Evolutionary conservation across 2,329 filamentous ascomycete species (phyloP).

Genomic region (Arthrinium puccinioides): DNA sequence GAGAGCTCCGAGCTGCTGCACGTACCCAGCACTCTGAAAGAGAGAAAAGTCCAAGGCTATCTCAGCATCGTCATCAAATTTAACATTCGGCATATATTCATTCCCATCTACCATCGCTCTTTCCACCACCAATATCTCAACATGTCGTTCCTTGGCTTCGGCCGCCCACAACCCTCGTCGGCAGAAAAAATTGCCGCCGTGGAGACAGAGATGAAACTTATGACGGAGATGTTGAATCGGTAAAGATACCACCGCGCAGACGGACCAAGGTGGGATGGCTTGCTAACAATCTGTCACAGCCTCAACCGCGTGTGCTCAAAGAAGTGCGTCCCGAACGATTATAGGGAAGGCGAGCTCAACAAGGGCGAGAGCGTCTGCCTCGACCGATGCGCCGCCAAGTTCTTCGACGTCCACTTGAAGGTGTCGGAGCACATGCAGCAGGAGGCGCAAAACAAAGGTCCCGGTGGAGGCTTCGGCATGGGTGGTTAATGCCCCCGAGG

Average conservation of each 20-base stretch:
- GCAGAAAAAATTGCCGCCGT: slow-evolving; percentile 96
- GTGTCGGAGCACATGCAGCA: slow-evolving; percentile 94
- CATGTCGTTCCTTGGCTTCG: slow-evolving; percentile 70
- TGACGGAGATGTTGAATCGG: slow-evolving; percentile 98
- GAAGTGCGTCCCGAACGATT: slow-evolving; percentile 89
- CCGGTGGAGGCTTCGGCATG: slow-evolving; percentile 41
- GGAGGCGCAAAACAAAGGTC: slow-evolving; percentile 63
- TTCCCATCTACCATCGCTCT: too few species aligned
- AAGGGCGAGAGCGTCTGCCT: slow-evolving; percentile 98
- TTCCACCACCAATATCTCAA: slow-evolving; percentile 16
- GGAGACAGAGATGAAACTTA: slow-evolving; percentile 95
- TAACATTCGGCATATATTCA: too few species aligned
- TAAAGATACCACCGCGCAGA: slow-evolving; percentile 31
- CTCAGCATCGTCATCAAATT: too few species aligned
- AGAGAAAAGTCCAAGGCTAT: too few species aligned
- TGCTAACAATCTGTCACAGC: slow-evolving; percentile 33
- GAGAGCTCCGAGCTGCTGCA: too few species aligned
- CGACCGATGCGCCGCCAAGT: slow-evolving; percentile 94
- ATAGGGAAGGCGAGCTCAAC: slow-evolving; percentile 94
- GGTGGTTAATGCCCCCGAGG: slow-evolving; percentile 25
- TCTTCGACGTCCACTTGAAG: slow-evolving; percentile 98
- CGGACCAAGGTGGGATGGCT: background rate
- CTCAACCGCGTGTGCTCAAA: slow-evolving; percentile 82
- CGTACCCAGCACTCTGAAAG: too few species aligned
- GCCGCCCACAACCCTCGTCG: slow-evolving; percentile 77